A percentile compares a stretch with the other conserved stretches of the same genome.
phyloP scores from a whole-genome alignment of 2,329 filamentous ascomycete species.

The Boeremia exigua region DNA sequence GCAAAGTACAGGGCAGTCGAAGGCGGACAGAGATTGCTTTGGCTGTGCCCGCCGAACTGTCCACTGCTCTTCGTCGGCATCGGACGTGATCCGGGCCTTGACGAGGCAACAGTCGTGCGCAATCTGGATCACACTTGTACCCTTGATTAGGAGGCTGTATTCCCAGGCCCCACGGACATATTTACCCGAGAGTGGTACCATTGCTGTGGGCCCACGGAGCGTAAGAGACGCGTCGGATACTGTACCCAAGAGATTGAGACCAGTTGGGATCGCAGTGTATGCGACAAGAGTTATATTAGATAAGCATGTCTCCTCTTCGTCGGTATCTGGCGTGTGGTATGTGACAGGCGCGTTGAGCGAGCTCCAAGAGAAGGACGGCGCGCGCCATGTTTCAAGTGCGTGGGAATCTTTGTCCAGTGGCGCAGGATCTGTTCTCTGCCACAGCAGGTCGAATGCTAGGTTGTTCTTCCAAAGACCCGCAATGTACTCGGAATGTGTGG shows the following conservation, averaged over 20 bases:
- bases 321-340: slow-evolving; percentile 30
- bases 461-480: slow-evolving; percentile 43
- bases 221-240: slow-evolving; percentile 31
- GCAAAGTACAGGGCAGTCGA: slow-evolving; percentile 35
- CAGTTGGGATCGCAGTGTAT: slow-evolving; percentile 22
- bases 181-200: slow-evolving; percentile 24
- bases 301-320: slow-evolving; percentile 27
- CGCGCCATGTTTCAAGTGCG: slow-evolving; percentile 32
- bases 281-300: slow-evolving; percentile 25
- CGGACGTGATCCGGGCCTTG: slow-evolving; percentile 12
- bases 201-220: slow-evolving; percentile 29
- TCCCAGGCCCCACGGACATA: slow-evolving; percentile 23
- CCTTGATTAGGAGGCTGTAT: slow-evolving; percentile 37
- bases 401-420: slow-evolving; percentile 9
- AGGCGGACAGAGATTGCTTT: slow-evolving; percentile 17
- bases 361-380: slow-evolving; percentile 44
- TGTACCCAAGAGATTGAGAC: slow-evolving; percentile 38
- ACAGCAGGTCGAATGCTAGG: slow-evolving; percentile 40
- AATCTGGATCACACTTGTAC: slow-evolving; percentile 33
- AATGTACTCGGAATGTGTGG: slow-evolving; percentile 40
- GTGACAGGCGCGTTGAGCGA: slow-evolving; percentile 34
- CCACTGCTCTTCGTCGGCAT: slow-evolving; percentile 3
- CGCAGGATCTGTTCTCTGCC: slow-evolving; percentile 23
- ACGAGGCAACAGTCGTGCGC: slow-evolving; percentile 38
- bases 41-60: slow-evolving; percentile 33